A percentile compares a stretch with the other conserved stretches of the same genome.
Evolutionary conservation across 2,329 filamentous ascomycete species (phyloP).

Genomic region (Tolypocladium guangdongense): DNA sequence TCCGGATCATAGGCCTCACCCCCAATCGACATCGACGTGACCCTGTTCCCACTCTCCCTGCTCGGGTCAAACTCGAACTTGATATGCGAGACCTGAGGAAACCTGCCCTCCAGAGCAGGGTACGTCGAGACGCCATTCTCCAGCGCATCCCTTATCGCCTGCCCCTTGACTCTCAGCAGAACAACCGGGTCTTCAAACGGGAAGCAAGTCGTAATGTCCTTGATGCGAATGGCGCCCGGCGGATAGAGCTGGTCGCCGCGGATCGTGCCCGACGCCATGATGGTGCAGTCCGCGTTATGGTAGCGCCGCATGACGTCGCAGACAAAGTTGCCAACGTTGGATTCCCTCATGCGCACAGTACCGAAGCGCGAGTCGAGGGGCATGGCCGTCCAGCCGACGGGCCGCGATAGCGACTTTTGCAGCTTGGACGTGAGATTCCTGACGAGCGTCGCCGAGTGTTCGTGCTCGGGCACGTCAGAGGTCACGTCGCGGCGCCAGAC

Average conservation of each 20-base stretch:
- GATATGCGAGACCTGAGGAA: constrained; percentile 82
- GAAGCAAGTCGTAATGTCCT: constrained; percentile 81
- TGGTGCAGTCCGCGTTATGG: constrained; percentile 67
- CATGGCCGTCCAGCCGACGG: constrained; percentile 70
- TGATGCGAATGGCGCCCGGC: constrained; percentile 64
- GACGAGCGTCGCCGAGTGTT: constrained; percentile 49
- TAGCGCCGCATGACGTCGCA: constrained; percentile 84
- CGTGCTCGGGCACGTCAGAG: constrained; percentile 54
- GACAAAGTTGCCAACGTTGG: constrained; percentile 82
- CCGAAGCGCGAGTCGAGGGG: constrained; percentile 80
- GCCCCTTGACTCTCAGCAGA: constrained; percentile 59
- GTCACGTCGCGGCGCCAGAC: constrained; percentile 67
- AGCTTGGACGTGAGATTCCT: constrained; percentile 61
- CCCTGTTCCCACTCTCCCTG: constrained; percentile 47
- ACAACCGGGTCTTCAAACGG: constrained; percentile 88
- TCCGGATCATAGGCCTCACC: constrained; percentile 50
- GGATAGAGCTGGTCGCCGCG: constrained; percentile 83
- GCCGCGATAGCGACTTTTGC: constrained; percentile 67
- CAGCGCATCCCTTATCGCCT: constrained; percentile 65
- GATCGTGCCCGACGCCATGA: constrained; percentile 81
- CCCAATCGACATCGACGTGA: constrained; percentile 51
- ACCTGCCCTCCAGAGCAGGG: constrained; percentile 73
- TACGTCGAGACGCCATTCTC: constrained; percentile 76
- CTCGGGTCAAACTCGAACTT: constrained; percentile 60
- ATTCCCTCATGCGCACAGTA: constrained; percentile 66